Conservation (phyloP, 106 monocot genomes). For the Acanthochlamys bracteata region DNA sequence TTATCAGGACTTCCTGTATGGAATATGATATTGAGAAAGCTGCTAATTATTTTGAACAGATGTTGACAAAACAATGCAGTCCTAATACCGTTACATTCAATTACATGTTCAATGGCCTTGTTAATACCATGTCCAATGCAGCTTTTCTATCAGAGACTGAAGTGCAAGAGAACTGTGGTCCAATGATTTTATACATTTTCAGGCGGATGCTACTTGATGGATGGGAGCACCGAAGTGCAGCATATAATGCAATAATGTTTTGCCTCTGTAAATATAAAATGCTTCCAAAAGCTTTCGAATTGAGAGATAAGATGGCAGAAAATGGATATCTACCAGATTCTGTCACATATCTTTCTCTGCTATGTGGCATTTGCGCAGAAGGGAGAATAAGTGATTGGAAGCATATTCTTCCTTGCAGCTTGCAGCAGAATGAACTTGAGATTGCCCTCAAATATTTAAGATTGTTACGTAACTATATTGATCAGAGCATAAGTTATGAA, state of each 20-base stretch:
- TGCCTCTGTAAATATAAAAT: slow-evolving; percentile 78
- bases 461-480: slow-evolving; percentile 30
- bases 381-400: slow-evolving; percentile 54
- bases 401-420: slow-evolving; percentile 31
- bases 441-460: slow-evolving; percentile 32
- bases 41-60: slow-evolving; percentile 47
- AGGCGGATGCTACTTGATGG: slow-evolving; percentile 49
- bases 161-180: slow-evolving; percentile 9
- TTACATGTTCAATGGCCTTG: slow-evolving; percentile 65
- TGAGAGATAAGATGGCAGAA: slow-evolving; percentile 57
- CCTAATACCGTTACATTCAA: slow-evolving; percentile 76
- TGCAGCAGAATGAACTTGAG: slow-evolving; percentile 42
- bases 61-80: slow-evolving; percentile 46
- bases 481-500: slow-evolving; percentile 31
- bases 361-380: slow-evolving; percentile 62
- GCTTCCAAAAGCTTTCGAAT: slow-evolving; percentile 48
- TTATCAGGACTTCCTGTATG: slow-evolving; percentile 58
- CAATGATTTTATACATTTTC: slow-evolving; percentile 38
- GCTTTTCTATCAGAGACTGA: neutral
- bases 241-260: slow-evolving; percentile 63
- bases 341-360: slow-evolving; percentile 53
- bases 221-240: slow-evolving; percentile 54
- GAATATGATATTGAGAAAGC: slow-evolving; percentile 25
- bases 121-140: slow-evolving; percentile 11
- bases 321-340: slow-evolving; percentile 43